These are phyloP conservation scores for Nasturtium officinale DNA, from an alignment of 345 rosid species.

Conservation along the genomic window DNA sequence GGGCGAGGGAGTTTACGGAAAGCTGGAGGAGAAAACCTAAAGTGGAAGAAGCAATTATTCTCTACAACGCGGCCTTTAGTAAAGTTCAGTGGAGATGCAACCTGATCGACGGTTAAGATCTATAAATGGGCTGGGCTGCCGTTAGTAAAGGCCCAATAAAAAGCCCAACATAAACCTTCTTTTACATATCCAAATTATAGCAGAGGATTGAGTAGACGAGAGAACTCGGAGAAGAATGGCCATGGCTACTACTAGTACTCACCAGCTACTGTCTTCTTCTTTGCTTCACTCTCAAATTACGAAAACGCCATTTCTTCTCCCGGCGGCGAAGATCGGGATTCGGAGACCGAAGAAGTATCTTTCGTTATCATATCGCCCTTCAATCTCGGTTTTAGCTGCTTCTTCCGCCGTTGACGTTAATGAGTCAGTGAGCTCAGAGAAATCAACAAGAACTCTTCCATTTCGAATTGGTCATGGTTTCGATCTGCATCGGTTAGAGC, in stretches of 20 bases:
- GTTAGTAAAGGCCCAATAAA: not conserved
- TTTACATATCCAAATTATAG: not conserved
- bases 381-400: constrained; percentile 46
- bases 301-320: constrained; percentile 29
- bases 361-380: constrained; percentile 31
- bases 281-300: constrained; percentile 31
- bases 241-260: constrained; percentile 56
- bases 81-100: constrained; percentile 3
- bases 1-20: constrained; percentile 34
- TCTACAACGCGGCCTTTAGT: constrained; percentile 25
- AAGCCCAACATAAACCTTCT: not conserved
- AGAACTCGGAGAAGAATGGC: constrained; percentile 38
- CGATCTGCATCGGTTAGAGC: constrained; percentile 91
- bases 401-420: constrained; percentile 53
- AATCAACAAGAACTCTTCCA: constrained; percentile 61
- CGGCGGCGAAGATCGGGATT: constrained; percentile 2
- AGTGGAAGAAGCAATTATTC: constrained; percentile 30
- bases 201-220: constrained; percentile 12
- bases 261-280: constrained; percentile 28
- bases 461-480: constrained; percentile 95
- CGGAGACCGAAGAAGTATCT: constrained; percentile 26
- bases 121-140: constrained; percentile 1
- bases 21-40: constrained; percentile 34
- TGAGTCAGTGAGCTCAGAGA: constrained; percentile 47
- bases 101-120: constrained; percentile 1